A percentile compares a stretch with the other conserved stretches of the same genome.
Conservation (phyloP, 2,329 filamentous ascomycete genomes). For the Trichothecium roseum region DNA sequence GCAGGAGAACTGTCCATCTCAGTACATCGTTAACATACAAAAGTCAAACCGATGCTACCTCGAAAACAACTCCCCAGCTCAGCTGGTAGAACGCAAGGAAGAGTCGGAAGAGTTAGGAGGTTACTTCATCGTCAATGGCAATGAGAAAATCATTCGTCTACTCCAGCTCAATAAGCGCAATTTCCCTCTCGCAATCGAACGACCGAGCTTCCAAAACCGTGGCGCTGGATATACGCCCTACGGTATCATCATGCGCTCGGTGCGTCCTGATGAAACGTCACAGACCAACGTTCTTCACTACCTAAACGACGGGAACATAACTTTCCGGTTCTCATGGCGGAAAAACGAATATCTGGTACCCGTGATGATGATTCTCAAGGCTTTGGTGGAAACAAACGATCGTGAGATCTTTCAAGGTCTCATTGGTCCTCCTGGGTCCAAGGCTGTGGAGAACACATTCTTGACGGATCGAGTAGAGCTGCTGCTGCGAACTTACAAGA, state of each 20-base stretch:
- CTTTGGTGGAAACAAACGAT: constrained; percentile 90
- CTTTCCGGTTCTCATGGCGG: constrained; percentile 94
- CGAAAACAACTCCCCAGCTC: constrained; percentile 70
- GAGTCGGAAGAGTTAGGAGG: constrained; percentile 93
- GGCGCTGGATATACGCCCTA: constrained; percentile 80
- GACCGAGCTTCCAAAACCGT: constrained; percentile 80
- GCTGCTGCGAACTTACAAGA: constrained; percentile 85
- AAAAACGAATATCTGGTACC: constrained; percentile 97
- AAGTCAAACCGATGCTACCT: constrained; percentile 90
- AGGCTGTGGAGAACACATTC: constrained; percentile 79
- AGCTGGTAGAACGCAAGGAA: constrained; percentile 79
- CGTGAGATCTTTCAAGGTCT: constrained; percentile 92
- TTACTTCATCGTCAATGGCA: constrained; percentile 96
- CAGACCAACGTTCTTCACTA: constrained; percentile 98
- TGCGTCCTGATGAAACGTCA: constrained; percentile 93
- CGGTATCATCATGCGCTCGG: constrained; percentile 83
- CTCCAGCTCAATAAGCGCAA: constrained; percentile 85
- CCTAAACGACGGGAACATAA: constrained; percentile 89
- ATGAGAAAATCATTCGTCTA: constrained; percentile 92
- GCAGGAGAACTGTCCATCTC: constrained; percentile 13
- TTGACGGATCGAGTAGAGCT: constrained; percentile 91
- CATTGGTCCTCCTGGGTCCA: constrained; percentile 65
- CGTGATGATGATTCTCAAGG: constrained; percentile 93
- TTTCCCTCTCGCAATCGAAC: constrained; percentile 88
- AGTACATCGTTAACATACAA: constrained; percentile 12